Percentiles rank a stretch among this genome's conserved stretches.
Conservation (phyloP, 2,329 filamentous ascomycete species). For the Coniochaeta sp. region DNA sequence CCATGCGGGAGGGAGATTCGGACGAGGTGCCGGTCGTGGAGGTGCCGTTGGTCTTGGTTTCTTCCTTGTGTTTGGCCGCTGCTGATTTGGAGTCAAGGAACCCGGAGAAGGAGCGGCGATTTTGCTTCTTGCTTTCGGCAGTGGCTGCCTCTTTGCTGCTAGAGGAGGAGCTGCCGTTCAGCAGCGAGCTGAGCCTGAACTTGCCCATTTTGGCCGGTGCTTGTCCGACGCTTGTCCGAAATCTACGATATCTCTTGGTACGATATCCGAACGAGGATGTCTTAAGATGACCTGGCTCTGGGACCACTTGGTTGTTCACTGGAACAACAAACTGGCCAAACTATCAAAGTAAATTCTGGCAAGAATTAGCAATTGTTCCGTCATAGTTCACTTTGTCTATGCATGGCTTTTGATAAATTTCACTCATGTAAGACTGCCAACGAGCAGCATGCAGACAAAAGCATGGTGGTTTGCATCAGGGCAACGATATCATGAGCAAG, state of each 20-base stretch:
- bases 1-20: slow-evolving; percentile 28
- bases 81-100: slow-evolving; percentile 11
- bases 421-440: not conserved
- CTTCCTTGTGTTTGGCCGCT: slow-evolving; percentile 13
- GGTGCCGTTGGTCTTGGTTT: not conserved
- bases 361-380: not conserved
- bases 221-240: not conserved
- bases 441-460: not conserved
- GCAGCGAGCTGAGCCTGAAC: slow-evolving; percentile 26
- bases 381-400: not conserved
- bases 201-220: slow-evolving; percentile 21
- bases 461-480: not conserved
- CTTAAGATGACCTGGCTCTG: not conserved
- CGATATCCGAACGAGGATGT: not conserved
- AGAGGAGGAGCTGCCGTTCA: slow-evolving; percentile 17
- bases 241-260: not conserved
- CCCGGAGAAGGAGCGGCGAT: slow-evolving; percentile 23
- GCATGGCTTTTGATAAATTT: not conserved
- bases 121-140: slow-evolving; percentile 23
- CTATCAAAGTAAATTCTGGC: not conserved
- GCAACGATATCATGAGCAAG: not conserved
- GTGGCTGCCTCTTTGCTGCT: slow-evolving; percentile 7
- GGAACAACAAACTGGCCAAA: not conserved
- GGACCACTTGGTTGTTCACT: not conserved
- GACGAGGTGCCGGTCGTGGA: slow-evolving; percentile 3